Evolutionary conservation across 805 yeast genomes (phyloP).

Genomic region (Tetrapisispora arboricola): DNA sequence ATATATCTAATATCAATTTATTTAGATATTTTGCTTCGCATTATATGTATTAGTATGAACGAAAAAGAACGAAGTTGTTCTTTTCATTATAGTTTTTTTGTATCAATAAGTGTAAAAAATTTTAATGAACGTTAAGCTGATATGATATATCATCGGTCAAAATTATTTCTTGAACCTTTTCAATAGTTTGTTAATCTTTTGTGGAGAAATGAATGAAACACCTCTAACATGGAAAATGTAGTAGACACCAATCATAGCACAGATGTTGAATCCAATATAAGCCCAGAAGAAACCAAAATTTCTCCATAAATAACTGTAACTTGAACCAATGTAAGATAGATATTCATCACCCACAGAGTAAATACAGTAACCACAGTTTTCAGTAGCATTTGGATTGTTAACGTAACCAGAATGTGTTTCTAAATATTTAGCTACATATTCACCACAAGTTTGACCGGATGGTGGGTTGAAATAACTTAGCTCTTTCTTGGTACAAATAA

Average conservation of each 20-base stretch:
- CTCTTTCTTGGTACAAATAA: slow-evolving; percentile 41
- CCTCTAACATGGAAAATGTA: slow-evolving; percentile 21
- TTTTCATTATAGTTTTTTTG: too few species aligned
- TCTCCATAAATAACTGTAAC: slow-evolving; percentile 50
- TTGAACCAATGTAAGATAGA: slow-evolving; percentile 34
- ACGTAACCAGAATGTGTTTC: slow-evolving; percentile 44
- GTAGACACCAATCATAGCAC: slow-evolving; percentile 31
- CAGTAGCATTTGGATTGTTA: slow-evolving; percentile 38
- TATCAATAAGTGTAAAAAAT: too few species aligned
- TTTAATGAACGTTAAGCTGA: too few species aligned
- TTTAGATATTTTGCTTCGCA: too few species aligned
- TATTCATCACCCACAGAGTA: slow-evolving; percentile 40
- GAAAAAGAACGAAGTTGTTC: too few species aligned
- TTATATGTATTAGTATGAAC: too few species aligned
- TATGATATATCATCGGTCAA: too few species aligned
- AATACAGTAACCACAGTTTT: slow-evolving; percentile 41
- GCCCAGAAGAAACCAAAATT: slow-evolving; percentile 54
- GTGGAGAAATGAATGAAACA: slow-evolving; percentile 8
- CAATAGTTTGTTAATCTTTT: slow-evolving; percentile 14
- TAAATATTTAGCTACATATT: slow-evolving; percentile 39
- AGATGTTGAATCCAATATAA: slow-evolving; percentile 43
- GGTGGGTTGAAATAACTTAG: slow-evolving; percentile 44
- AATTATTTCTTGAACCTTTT: slow-evolving; percentile 4
- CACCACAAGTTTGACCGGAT: slow-evolving; percentile 52
- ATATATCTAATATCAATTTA: too few species aligned